Evolutionary conservation across 768 basidiomycete species (phyloP).

Genomic region (Suillus occidentalis): DNA sequence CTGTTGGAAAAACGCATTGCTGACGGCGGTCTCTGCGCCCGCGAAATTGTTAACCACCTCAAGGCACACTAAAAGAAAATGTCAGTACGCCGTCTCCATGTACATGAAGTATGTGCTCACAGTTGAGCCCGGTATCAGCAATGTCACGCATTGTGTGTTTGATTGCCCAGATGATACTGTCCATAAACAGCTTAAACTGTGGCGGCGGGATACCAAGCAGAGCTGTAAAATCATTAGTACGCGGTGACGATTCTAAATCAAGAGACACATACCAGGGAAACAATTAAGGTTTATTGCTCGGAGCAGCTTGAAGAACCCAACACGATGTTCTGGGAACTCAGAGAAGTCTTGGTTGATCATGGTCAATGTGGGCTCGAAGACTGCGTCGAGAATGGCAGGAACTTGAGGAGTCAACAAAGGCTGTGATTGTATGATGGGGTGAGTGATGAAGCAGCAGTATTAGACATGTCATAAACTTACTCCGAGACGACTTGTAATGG

Average conservation of each 20-base stretch:
- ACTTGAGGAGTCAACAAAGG: conserved; percentile 88
- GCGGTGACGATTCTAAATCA: conserved; percentile 2
- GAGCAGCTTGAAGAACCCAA: conserved; percentile 94
- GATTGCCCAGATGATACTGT: conserved; percentile 99
- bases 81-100: conserved; percentile 9
- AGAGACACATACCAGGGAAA: conserved; percentile 73
- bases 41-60: conserved; percentile 97
- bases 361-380: conserved; percentile 93
- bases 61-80: conserved; percentile 63
- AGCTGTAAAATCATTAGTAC: conserved; percentile 43
- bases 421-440: conserved; percentile 39
- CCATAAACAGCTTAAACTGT: conserved; percentile 98
- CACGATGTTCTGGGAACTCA: conserved; percentile 98
- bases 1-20: conserved; percentile 94
- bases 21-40: conserved; percentile 69
- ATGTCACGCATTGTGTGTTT: conserved; percentile 99
- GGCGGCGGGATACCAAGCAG: conserved; percentile 82
- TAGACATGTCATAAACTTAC: conserved; percentile 47
- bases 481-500: conserved; percentile 84
- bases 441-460: conserved; percentile 9
- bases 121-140: conserved; percentile 82
- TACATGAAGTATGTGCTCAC: conserved; percentile 38
- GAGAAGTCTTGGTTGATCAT: conserved; percentile 99
- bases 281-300: conserved; percentile 90
- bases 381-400: conserved; percentile 91